Percentiles rank a stretch among this genome's conserved stretches.
Conservation (phyloP, 2,329 filamentous ascomycete genomes). For the Pestalotiopsis sp. region DNA sequence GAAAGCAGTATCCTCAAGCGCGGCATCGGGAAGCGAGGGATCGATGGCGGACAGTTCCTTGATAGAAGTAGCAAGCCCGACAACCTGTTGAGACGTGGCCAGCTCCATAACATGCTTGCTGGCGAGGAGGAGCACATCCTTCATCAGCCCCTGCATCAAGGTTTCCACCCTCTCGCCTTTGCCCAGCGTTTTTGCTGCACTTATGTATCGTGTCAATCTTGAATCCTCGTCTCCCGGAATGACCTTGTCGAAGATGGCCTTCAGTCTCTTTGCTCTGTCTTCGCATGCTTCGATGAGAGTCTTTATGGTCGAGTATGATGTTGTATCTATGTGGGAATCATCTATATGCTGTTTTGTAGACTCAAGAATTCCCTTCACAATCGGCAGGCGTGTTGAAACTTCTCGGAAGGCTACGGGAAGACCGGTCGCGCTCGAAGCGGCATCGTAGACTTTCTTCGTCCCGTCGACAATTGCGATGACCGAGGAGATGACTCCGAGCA, state of each 20-base stretch:
- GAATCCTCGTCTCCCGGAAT: not conserved
- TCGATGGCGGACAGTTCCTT: too few species aligned
- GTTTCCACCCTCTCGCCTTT: not conserved
- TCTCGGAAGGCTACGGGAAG: constrained; percentile 1
- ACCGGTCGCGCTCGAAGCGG: not conserved
- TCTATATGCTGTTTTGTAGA: not conserved
- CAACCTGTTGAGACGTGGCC: not conserved
- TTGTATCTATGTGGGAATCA: not conserved
- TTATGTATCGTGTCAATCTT: not conserved
- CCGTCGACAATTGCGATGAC: constrained; percentile 1
- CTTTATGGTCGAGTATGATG: not conserved
- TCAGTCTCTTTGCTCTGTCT: not conserved
- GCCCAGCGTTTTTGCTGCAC: not conserved
- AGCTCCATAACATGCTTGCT: not conserved
- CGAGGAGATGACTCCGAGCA: not conserved
- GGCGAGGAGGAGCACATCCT: not conserved
- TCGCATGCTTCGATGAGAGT: not conserved
- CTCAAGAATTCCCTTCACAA: not conserved
- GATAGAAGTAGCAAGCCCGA: too few species aligned
- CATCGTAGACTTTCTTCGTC: not conserved
- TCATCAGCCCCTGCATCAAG: not conserved
- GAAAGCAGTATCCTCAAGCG: too few species aligned
- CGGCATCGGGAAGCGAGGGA: too few species aligned
- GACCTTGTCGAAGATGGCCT: not conserved
- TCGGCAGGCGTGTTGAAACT: not conserved